These are phyloP conservation scores for Plenodomus tracheiphilus DNA, from an alignment of 2,329 filamentous ascomycete species.

Conservation along the genomic window DNA sequence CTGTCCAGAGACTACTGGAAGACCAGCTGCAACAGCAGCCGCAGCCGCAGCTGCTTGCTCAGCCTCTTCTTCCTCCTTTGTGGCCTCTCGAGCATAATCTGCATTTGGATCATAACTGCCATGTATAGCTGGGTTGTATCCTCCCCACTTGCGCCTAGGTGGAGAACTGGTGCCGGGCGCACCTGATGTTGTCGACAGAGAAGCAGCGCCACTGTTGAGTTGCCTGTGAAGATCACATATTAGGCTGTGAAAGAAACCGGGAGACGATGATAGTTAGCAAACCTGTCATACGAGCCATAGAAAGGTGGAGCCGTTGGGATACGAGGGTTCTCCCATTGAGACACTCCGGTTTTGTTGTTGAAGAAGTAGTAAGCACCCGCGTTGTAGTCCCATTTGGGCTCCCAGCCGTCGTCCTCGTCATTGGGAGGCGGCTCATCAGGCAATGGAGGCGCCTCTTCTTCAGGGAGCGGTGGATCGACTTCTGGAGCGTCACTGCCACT, in stretches of 20 bases:
- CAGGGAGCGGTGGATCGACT: constrained; percentile 29
- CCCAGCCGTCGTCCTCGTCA: constrained; percentile 71
- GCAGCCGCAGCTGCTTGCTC: constrained; percentile 30
- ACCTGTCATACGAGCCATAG: constrained; percentile 41
- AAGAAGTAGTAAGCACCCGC: constrained; percentile 78
- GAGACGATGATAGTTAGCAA: constrained; percentile 39
- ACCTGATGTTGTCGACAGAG: constrained; percentile 31
- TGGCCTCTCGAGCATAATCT: constrained; percentile 71
- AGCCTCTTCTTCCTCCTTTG: constrained; percentile 47
- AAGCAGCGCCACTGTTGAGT: constrained; percentile 27
- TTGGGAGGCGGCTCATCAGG: constrained; percentile 55
- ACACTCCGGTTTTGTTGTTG: constrained; percentile 75
- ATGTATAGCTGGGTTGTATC: constrained; percentile 95
- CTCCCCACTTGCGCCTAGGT: constrained; percentile 58
- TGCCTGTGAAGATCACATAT: constrained; percentile 33
- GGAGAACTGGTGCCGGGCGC: constrained; percentile 39
- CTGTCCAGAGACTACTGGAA: constrained; percentile 27
- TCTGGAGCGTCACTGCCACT: constrained; percentile 10
- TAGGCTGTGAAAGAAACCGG: constrained; percentile 34
- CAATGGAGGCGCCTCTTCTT: constrained; percentile 42
- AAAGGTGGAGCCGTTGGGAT: constrained; percentile 55
- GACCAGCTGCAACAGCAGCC: constrained; percentile 29
- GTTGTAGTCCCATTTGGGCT: constrained; percentile 72
- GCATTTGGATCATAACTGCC: constrained; percentile 95
- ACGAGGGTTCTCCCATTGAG: constrained; percentile 85